phyloP scores from a whole-genome alignment of 208 protist genomes.

The Acanthamoeba royreba region DNA sequence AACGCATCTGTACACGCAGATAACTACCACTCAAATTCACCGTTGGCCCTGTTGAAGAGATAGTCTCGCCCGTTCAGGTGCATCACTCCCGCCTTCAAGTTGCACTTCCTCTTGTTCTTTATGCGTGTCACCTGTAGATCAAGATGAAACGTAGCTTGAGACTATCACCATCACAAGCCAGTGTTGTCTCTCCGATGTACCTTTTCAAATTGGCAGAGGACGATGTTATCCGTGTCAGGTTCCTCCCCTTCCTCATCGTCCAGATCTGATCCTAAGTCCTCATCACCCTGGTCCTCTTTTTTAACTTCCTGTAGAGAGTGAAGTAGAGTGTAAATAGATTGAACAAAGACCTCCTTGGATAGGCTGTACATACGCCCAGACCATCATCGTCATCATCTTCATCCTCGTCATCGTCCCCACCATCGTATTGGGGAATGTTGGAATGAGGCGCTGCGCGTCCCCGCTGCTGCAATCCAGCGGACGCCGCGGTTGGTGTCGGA shows the following conservation, averaged over 20 bases:
- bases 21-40: constrained; percentile 72
- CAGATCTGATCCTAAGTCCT: constrained; percentile 60
- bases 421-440: constrained; percentile 31
- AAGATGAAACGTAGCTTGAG: background rate
- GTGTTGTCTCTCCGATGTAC: background rate
- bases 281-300: constrained; percentile 50
- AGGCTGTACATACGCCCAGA: background rate
- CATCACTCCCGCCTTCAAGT: constrained; percentile 71
- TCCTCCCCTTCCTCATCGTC: constrained; percentile 70
- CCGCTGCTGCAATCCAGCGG: background rate
- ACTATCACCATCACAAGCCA: background rate
- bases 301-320: background rate
- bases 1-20: too few species aligned
- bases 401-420: background rate
- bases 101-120: constrained; percentile 72
- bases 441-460: background rate
- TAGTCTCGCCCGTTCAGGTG: constrained; percentile 68
- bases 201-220: constrained; percentile 74
- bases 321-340: background rate
- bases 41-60: constrained; percentile 68
- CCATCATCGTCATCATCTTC: constrained; percentile 45
- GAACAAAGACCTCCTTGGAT: background rate
- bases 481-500: too few species aligned
- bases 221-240: constrained; percentile 61
- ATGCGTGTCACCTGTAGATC: constrained; percentile 52